Conservation (phyloP, 345 rosid species). For the Eucalyptus globulus region DNA sequence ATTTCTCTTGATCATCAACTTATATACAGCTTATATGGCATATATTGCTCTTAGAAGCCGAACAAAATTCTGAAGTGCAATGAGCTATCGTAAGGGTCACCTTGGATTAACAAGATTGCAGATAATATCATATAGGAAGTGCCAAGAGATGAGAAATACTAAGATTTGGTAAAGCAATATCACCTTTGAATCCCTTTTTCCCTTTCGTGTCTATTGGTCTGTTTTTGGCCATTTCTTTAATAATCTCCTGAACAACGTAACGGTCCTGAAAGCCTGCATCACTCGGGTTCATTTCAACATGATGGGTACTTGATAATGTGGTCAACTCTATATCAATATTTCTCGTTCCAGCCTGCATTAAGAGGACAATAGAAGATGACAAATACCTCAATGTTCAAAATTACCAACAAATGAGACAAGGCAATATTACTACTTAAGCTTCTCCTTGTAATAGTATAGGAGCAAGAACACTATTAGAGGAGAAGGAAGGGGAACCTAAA, state of each 20-base stretch:
- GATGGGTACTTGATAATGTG: slow-evolving; percentile 75
- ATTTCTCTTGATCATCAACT: not conserved
- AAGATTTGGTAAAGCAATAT: not conserved
- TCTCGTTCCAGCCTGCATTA: slow-evolving; percentile 81
- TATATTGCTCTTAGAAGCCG: not conserved
- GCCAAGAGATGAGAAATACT: not conserved
- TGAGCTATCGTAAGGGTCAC: not conserved
- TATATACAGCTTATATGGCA: not conserved
- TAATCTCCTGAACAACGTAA: slow-evolving; percentile 88
- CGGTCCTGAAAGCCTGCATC: slow-evolving; percentile 98
- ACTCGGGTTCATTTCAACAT: slow-evolving; percentile 89
- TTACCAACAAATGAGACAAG: not conserved
- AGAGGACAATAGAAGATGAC: not conserved
- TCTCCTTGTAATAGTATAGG: not conserved
- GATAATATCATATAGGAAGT: not conserved
- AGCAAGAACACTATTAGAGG: not conserved
- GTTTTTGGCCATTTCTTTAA: slow-evolving; percentile 96
- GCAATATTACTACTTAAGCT: not conserved
- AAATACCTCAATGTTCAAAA: not conserved
- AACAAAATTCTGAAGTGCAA: not conserved
- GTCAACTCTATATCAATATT: slow-evolving; percentile 83
- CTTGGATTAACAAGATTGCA: not conserved
- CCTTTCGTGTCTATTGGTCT: slow-evolving; percentile 90
- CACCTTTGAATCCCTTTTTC: slow-evolving; percentile 80
- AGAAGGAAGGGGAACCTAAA: not conserved